These are phyloP conservation scores for Pinus albicaulis DNA, from an alignment of 75 land plant genomes.

Conservation along the genomic window DNA sequence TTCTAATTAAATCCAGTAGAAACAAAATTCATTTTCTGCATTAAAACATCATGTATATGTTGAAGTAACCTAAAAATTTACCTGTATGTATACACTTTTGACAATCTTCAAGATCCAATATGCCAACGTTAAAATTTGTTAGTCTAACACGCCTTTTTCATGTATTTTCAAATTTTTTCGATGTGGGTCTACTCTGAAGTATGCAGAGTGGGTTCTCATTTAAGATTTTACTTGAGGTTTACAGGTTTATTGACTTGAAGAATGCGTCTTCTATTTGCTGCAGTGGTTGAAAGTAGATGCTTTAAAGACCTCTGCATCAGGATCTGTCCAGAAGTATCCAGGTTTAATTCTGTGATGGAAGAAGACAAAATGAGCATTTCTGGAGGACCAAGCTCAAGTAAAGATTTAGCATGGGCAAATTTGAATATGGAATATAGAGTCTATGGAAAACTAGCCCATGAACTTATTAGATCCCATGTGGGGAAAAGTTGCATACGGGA, in stretches of 20 bases:
- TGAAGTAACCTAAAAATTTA: not conserved
- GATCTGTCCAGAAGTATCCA: conserved; percentile 34
- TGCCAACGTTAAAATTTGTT: not conserved
- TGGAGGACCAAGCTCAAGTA: conserved; percentile 3
- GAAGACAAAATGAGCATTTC: not conserved
- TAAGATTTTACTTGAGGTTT: not conserved
- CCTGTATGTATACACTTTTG: not conserved
- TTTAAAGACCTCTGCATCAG: conserved; percentile 39
- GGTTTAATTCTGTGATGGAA: conserved; percentile 14
- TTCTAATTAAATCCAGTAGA: too few species aligned
- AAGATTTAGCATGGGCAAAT: conserved; percentile 18
- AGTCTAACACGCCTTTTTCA: too few species aligned
- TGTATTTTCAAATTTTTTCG: too few species aligned
- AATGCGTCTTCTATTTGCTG: not conserved
- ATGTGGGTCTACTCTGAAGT: too few species aligned
- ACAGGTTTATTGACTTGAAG: not conserved
- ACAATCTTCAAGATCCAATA: not conserved
- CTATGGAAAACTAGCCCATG: conserved; percentile 24
- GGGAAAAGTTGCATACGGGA: conserved; percentile 34
- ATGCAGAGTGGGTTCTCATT: not conserved
- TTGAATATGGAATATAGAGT: conserved; percentile 40
- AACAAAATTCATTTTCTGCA: too few species aligned
- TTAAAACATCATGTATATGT: too few species aligned
- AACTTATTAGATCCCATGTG: conserved; percentile 9
- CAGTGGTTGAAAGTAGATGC: conserved; percentile 47